Evolutionary conservation across 2,329 filamentous ascomycete genomes (phyloP).

Genomic region (Clarireedia monteithiana): DNA sequence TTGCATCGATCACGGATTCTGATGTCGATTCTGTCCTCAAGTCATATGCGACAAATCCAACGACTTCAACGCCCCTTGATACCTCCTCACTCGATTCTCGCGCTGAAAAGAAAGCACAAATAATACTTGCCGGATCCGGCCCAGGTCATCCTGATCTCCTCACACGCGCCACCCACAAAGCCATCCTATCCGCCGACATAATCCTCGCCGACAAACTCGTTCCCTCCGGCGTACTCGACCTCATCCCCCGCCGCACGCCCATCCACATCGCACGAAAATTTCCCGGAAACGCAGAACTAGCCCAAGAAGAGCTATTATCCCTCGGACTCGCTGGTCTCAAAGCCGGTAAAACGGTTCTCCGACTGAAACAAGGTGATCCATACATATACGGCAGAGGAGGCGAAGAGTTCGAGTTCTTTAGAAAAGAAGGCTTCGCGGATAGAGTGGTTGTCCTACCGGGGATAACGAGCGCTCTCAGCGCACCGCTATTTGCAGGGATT

Average conservation of each 20-base stretch:
- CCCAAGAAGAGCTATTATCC: slow-evolving; percentile 81
- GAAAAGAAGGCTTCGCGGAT: slow-evolving; percentile 58
- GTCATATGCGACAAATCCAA: slow-evolving; percentile 47
- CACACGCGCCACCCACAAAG: slow-evolving; percentile 72
- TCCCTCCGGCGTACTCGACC: slow-evolving; percentile 73
- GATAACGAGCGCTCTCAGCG: slow-evolving; percentile 80
- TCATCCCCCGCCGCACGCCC: slow-evolving; percentile 82
- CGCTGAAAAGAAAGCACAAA: slow-evolving; percentile 48
- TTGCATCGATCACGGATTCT: slow-evolving; percentile 70
- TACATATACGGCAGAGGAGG: slow-evolving; percentile 94
- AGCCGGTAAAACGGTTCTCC: slow-evolving; percentile 70
- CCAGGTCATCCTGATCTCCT: slow-evolving; percentile 89
- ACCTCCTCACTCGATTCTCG: slow-evolving; percentile 25
- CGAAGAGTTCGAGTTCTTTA: slow-evolving; percentile 85
- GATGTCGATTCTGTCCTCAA: slow-evolving; percentile 73
- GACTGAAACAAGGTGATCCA: slow-evolving; percentile 93
- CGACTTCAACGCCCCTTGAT: slow-evolving; percentile 26
- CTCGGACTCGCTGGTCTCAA: slow-evolving; percentile 64
- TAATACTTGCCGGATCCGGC: slow-evolving; percentile 86
- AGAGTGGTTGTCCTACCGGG: slow-evolving; percentile 70
- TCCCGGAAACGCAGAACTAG: slow-evolving; percentile 89
- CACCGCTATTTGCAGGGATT: slow-evolving; percentile 80
- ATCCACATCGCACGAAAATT: slow-evolving; percentile 95
- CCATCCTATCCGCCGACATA: slow-evolving; percentile 67
- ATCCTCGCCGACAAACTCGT: slow-evolving; percentile 82